phyloP scores from a whole-genome alignment of 192 early-diverging fungal species.

The Podila verticillata region DNA sequence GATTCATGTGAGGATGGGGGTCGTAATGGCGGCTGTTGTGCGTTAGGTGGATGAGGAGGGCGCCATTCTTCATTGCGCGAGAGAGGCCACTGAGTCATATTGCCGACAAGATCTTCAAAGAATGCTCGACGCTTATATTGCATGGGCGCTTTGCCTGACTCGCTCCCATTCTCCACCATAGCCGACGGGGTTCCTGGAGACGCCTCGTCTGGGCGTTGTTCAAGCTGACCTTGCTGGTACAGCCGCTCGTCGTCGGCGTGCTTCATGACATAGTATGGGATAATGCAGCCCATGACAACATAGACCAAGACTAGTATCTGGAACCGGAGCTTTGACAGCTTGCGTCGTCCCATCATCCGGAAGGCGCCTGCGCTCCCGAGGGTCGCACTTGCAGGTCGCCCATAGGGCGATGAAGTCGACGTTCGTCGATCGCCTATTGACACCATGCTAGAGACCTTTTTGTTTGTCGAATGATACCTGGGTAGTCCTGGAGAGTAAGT shows the following conservation, averaged over 20 bases:
- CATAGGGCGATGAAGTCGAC: constrained; percentile 10
- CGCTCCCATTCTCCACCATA: background rate
- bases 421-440: constrained; percentile 10
- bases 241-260: constrained; percentile 22
- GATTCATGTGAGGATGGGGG: background rate
- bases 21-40: background rate
- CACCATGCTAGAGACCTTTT: constrained; percentile 17
- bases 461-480: too few relatives aligned
- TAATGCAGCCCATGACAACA: constrained; percentile 35
- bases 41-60: background rate
- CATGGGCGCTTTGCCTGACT: background rate
- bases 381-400: background rate
- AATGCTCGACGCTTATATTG: constrained; percentile 26
- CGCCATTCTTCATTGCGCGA: background rate
- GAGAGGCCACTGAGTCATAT: background rate
- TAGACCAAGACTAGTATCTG: constrained; percentile 11
- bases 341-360: constrained; percentile 29
- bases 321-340: constrained; percentile 28
- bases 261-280: constrained; percentile 49
- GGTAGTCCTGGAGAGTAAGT: too few relatives aligned
- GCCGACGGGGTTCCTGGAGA: background rate
- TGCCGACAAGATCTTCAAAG: constrained; percentile 17
- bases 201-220: background rate
- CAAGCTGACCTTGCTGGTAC: constrained; percentile 1
- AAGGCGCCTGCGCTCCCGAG: constrained; percentile 1